These are phyloP conservation scores for Leccinum obscurum DNA, from an alignment of 768 basidiomycete species.

Conservation along the genomic window DNA sequence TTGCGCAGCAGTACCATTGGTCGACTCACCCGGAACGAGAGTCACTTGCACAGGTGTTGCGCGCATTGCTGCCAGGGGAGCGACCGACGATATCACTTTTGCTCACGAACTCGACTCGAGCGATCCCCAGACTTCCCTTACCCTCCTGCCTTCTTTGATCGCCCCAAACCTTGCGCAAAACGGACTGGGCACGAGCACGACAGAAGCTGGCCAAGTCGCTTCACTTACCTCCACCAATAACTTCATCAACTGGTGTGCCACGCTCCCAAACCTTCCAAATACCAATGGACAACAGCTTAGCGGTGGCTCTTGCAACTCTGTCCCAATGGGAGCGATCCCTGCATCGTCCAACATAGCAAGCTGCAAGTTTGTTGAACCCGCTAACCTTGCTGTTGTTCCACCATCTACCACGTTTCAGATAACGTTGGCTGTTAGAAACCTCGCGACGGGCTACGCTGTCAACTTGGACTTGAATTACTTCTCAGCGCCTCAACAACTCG, in stretches of 20 bases:
- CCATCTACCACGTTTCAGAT: constrained; percentile 55
- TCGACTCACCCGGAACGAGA: constrained; percentile 47
- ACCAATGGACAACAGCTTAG: constrained; percentile 58
- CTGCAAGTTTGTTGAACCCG: constrained; percentile 50
- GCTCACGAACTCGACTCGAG: constrained; percentile 18
- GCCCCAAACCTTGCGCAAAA: constrained; percentile 52
- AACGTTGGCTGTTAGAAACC: constrained; percentile 42
- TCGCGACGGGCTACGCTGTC: constrained; percentile 57
- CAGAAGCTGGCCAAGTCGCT: constrained; percentile 48
- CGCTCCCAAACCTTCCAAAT: constrained; percentile 47
- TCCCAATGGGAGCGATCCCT: constrained; percentile 63
- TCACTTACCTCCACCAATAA: constrained; percentile 68
- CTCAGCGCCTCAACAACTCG: constrained; percentile 53
- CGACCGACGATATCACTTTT: constrained; percentile 21
- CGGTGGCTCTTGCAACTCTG: constrained; percentile 58
- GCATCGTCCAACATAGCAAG: constrained; percentile 51
- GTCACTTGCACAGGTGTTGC: constrained; percentile 51
- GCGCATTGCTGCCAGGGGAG: constrained; percentile 44
- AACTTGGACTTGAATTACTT: constrained; percentile 55
- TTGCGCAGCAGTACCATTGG: constrained; percentile 47
- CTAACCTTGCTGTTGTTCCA: constrained; percentile 43
- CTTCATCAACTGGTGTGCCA: constrained; percentile 69
- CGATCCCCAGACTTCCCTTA: constrained; percentile 29
- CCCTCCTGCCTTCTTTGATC: constrained; percentile 50
- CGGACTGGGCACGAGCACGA: constrained; percentile 38